phyloP scores from a whole-genome alignment of 345 rosid genomes.

The rapeseed (Brassica napus) region DNA sequence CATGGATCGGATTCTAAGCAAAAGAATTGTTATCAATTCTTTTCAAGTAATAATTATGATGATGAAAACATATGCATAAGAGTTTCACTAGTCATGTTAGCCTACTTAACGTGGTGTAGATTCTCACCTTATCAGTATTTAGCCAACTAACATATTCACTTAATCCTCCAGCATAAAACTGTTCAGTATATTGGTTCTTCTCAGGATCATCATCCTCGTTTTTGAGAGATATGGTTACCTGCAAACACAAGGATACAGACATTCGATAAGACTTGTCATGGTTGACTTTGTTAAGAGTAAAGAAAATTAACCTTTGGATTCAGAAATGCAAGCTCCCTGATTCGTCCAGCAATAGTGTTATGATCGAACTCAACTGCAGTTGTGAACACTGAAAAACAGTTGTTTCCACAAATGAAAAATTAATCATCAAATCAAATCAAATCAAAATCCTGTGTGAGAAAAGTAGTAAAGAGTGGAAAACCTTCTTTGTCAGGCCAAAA shows the following conservation, averaged over 20 bases:
- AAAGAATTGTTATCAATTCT: conserved; percentile 42
- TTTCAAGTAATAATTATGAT: conserved; percentile 3
- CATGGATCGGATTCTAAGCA: conserved; percentile 76
- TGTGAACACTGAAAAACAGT: conserved; percentile 67
- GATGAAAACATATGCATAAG: conserved; percentile 3
- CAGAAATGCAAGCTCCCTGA: conserved; percentile 93
- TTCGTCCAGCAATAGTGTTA: conserved; percentile 79
- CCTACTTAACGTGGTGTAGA: neutral
- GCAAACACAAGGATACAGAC: conserved; percentile 33
- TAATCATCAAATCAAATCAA: conserved; percentile 24
- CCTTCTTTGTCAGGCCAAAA: conserved; percentile 99
- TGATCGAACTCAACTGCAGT: conserved; percentile 84
- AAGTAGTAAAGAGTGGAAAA: conserved; percentile 22
- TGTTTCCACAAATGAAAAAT: conserved; percentile 14
- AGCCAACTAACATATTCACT: conserved; percentile 92
- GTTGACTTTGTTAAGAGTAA: neutral
- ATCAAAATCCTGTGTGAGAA: conserved; percentile 2
- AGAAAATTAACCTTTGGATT: conserved; percentile 70
- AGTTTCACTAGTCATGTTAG: conserved; percentile 16
- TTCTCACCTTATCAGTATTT: conserved; percentile 77
- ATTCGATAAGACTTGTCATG: neutral
- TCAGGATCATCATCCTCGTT: conserved; percentile 62
- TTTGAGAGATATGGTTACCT: conserved; percentile 74
- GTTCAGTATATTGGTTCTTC: conserved; percentile 62
- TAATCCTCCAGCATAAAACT: conserved; percentile 81